Percentiles rank a stretch among this genome's conserved stretches.
Evolutionary conservation across 228 moss, liverwort and hornwort genomes (phyloP).

Genomic region (Sphagnum magellanicum): DNA sequence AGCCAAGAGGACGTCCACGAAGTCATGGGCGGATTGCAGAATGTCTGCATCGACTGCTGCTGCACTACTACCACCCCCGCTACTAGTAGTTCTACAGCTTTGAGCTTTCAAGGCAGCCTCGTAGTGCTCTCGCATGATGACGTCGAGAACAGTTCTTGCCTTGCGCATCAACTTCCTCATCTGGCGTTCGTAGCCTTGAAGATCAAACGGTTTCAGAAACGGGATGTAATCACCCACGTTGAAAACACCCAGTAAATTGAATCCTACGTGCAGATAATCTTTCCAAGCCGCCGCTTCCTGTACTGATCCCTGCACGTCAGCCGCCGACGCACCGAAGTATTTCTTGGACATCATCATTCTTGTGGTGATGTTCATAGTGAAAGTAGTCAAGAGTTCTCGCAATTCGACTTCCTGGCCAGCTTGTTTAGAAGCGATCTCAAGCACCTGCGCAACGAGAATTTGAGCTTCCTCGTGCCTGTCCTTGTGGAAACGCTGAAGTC

Average conservation of each 20-base stretch:
- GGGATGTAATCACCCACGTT: slow-evolving; percentile 8
- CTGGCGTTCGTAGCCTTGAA: slow-evolving; percentile 7
- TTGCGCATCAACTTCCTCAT: not conserved
- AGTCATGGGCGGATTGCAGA: not conserved
- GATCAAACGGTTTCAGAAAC: slow-evolving; percentile 2
- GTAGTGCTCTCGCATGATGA: slow-evolving; percentile 4
- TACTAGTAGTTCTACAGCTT: too few species aligned
- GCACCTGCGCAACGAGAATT: slow-evolving; percentile 2
- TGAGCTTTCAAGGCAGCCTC: not conserved
- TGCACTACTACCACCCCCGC: too few species aligned
- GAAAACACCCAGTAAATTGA: slow-evolving; percentile 4
- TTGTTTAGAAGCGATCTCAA: not conserved
- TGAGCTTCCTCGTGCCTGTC: slow-evolving; percentile 5
- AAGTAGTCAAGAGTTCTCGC: not conserved
- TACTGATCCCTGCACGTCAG: not conserved
- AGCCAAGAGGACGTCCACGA: slow-evolving; percentile 12
- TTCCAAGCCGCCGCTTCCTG: slow-evolving; percentile 3
- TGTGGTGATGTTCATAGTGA: slow-evolving; percentile 9
- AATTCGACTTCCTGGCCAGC: not conserved
- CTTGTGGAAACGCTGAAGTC: slow-evolving; percentile 3
- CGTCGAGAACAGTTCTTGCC: not conserved
- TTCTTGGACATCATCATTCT: slow-evolving; percentile 9
- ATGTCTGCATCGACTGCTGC: too few species aligned
- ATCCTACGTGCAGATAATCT: slow-evolving; percentile 2
- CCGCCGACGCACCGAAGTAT: slow-evolving; percentile 3